Conservation (phyloP, 1,139 yeast species). For the Scheffersomyces illinoinensis region DNA sequence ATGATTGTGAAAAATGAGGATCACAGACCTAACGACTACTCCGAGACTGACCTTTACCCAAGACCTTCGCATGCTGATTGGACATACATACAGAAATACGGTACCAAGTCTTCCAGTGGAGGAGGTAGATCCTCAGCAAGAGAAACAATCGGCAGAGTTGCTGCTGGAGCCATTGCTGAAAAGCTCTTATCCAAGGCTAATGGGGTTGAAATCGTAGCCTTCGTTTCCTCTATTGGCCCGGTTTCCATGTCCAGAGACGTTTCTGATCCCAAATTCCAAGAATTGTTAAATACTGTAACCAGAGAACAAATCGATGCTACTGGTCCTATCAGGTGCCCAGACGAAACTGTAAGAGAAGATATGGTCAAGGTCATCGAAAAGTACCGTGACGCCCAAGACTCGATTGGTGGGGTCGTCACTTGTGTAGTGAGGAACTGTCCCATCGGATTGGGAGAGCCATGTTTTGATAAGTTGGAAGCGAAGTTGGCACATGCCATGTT, state of each 20-base stretch:
- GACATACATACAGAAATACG: constrained; percentile 89
- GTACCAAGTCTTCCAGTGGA: constrained; percentile 89
- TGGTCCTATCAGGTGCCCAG: constrained; percentile 96
- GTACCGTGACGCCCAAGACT: constrained; percentile 84
- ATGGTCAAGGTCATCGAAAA: constrained; percentile 89
- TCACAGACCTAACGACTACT: constrained; percentile 94
- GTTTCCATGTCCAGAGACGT: constrained; percentile 76
- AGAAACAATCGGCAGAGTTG: constrained; percentile 97
- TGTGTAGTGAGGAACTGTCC: constrained; percentile 96
- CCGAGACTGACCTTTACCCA: constrained; percentile 92
- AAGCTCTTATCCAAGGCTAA: constrained; percentile 76
- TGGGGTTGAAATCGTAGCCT: constrained; percentile 92
- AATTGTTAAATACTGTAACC: constrained; percentile 70
- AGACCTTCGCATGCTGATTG: constrained; percentile 98
- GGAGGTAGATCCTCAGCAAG: constrained; percentile 98
- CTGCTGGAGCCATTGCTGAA: constrained; percentile 98
- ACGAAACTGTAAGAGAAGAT: constrained; percentile 61
- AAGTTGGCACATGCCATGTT: constrained; percentile 95
- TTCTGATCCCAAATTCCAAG: constrained; percentile 60
- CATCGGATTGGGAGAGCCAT: constrained; percentile 94
- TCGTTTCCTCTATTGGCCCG: constrained; percentile 87
- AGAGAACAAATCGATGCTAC: constrained; percentile 84
- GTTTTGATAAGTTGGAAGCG: constrained; percentile 95
- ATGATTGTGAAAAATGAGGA: constrained; percentile 93
- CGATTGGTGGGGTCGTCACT: constrained; percentile 97